A percentile compares a stretch with the other conserved stretches of the same genome.
Evolutionary conservation across 331 rosid species (phyloP).

Genomic region (Malus hybrid): DNA sequence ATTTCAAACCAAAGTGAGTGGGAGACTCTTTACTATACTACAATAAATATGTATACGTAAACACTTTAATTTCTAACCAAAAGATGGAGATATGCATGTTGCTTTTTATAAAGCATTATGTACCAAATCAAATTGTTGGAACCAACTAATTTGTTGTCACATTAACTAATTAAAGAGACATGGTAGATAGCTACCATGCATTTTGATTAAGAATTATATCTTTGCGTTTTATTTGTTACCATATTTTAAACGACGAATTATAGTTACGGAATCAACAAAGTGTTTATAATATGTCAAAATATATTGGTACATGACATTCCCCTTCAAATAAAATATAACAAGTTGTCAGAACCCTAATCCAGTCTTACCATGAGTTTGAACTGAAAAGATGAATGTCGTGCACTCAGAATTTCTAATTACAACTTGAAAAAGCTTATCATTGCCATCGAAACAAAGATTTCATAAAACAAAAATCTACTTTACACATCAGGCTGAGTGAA

Average conservation of each 20-base stretch:
- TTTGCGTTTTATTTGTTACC: not conserved
- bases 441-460: not conserved
- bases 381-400: no score
- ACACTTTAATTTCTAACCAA: not conserved
- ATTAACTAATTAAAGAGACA: not conserved
- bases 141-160: not conserved
- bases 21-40: not conserved
- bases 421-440: not conserved
- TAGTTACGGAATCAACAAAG: not conserved
- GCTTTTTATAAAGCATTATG: slow-evolving; percentile 1
- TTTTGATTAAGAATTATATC: not conserved
- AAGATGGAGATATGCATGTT: not conserved
- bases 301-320: no score
- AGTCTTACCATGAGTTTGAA: no score
- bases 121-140: not conserved
- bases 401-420: no score
- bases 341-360: no score
- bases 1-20: slow-evolving; percentile 1
- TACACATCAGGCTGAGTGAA: slow-evolving; percentile 40
- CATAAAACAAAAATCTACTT: slow-evolving; percentile 34
- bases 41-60: not conserved
- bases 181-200: not conserved
- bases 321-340: no score
- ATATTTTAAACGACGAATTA: no score
- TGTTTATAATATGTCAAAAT: no score